These are phyloP conservation scores for Carex sylvatica DNA, from an alignment of 202 grass and related monocot species.

Conservation along the genomic window DNA sequence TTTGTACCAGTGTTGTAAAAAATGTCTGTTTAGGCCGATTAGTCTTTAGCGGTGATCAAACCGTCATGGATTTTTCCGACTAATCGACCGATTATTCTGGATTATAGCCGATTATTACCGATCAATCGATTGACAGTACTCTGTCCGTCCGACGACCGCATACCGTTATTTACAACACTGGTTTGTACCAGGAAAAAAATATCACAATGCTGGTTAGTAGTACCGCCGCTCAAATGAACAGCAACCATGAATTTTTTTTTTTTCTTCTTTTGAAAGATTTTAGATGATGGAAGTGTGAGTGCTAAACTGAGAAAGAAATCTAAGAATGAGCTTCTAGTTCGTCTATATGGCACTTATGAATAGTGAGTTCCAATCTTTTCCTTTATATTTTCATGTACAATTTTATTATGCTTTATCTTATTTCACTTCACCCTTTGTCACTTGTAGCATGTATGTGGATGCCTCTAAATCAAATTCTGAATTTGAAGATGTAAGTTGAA, in stretches of 20 bases:
- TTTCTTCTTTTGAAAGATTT: slow-evolving; percentile 40
- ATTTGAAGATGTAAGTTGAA: slow-evolving; percentile 78
- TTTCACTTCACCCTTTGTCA: slow-evolving; percentile 39
- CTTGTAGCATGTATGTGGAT: slow-evolving; percentile 76
- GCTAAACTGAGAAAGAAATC: slow-evolving; percentile 57
- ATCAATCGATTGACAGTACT: no score
- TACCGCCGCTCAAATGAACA: background rate
- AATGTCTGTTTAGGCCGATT: no score
- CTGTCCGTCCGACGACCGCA: no score
- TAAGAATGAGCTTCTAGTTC: slow-evolving; percentile 60
- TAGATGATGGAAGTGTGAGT: slow-evolving; percentile 54
- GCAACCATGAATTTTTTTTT: background rate
- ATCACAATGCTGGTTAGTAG: background rate
- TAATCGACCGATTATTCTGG: no score
- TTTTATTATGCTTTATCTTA: slow-evolving; percentile 24
- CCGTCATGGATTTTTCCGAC: no score
- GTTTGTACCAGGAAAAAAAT: background rate
- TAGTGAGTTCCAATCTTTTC: slow-evolving; percentile 54
- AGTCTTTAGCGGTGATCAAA: no score
- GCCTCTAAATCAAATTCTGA: slow-evolving; percentile 60
- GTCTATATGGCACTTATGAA: slow-evolving; percentile 76
- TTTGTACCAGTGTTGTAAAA: background rate
- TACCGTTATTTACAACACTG: no score
- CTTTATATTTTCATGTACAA: slow-evolving; percentile 28
- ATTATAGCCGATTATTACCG: no score